These are phyloP conservation scores for Cinnamomum chago DNA, from an alignment of 164 flowering plant species.

Conservation along the genomic window DNA sequence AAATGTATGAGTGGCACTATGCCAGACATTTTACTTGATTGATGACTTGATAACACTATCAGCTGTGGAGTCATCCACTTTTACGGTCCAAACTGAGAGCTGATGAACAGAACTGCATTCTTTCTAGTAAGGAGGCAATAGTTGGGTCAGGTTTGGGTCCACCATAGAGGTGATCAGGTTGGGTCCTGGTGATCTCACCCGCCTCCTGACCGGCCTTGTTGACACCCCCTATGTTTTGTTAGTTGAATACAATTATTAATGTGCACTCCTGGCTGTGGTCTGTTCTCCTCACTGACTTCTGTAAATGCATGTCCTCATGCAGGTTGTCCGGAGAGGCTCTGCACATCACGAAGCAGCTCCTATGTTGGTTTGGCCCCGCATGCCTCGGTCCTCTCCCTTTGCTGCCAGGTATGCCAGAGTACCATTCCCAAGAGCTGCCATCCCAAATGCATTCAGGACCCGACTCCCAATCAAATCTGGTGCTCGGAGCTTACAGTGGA, in stretches of 20 bases:
- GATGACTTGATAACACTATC: no score
- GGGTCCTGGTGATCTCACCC: not conserved
- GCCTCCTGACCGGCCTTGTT: not conserved
- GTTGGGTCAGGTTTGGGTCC: not conserved
- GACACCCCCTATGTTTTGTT: not conserved
- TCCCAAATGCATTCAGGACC: constrained; percentile 36
- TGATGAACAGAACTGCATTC: no score
- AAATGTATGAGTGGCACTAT: no score
- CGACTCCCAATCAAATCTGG: constrained; percentile 51
- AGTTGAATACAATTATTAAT: not conserved
- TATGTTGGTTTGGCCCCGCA: constrained; percentile 48
- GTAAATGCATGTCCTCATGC: constrained; percentile 2
- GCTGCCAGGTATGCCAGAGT: constrained; percentile 44
- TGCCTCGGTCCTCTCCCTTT: constrained; percentile 51
- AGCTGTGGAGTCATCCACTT: no score
- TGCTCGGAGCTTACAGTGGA: constrained; percentile 88
- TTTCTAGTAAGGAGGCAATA: not conserved
- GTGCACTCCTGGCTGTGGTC: no score
- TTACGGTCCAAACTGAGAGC: no score
- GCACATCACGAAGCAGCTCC: constrained; percentile 45
- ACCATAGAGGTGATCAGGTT: not conserved
- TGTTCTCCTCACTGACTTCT: no score
- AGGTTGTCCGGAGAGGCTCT: constrained; percentile 65
- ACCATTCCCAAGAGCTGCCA: constrained; percentile 53
- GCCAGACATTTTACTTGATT: no score